Percentiles rank a stretch among this genome's conserved stretches.
Evolutionary conservation across 495 filamentous ascomycete species (phyloP).

Genomic region (Podospora pseudoanserina): DNA sequence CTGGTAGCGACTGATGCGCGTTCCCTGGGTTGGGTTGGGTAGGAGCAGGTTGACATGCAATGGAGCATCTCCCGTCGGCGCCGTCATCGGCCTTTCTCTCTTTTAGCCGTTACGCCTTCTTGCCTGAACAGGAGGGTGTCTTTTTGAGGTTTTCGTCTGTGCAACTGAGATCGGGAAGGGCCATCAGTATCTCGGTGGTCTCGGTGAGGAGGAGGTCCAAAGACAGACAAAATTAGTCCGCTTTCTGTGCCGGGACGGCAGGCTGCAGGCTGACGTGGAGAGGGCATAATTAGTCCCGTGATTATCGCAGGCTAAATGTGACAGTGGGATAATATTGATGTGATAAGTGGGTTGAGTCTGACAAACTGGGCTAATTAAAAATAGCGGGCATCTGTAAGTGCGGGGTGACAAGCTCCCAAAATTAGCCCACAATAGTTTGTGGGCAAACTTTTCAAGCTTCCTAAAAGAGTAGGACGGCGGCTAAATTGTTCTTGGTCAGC

Average conservation of each 20-base stretch:
- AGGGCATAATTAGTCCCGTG: slow-evolving; percentile 1
- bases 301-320: not conserved
- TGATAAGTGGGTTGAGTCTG: not conserved
- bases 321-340: slow-evolving; percentile 1
- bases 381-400: not conserved
- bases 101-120: slow-evolving; percentile 22
- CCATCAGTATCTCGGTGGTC: slow-evolving; percentile 13
- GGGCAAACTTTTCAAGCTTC: slow-evolving; percentile 18
- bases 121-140: slow-evolving; percentile 10
- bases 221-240: slow-evolving; percentile 16
- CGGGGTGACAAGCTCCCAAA: slow-evolving; percentile 14
- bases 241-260: not conserved
- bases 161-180: not conserved
- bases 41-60: not conserved
- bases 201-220: slow-evolving; percentile 11
- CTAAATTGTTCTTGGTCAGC: slow-evolving; percentile 32
- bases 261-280: not conserved
- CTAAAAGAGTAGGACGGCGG: slow-evolving; percentile 23
- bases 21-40: not conserved
- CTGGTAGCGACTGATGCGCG: not conserved
- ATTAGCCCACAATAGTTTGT: slow-evolving; percentile 19
- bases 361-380: slow-evolving; percentile 23
- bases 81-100: slow-evolving; percentile 15
- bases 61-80: slow-evolving; percentile 10
- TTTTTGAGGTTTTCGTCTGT: not conserved